Conservation (phyloP, 345 rosid species). For the Citrus trifoliata region DNA sequence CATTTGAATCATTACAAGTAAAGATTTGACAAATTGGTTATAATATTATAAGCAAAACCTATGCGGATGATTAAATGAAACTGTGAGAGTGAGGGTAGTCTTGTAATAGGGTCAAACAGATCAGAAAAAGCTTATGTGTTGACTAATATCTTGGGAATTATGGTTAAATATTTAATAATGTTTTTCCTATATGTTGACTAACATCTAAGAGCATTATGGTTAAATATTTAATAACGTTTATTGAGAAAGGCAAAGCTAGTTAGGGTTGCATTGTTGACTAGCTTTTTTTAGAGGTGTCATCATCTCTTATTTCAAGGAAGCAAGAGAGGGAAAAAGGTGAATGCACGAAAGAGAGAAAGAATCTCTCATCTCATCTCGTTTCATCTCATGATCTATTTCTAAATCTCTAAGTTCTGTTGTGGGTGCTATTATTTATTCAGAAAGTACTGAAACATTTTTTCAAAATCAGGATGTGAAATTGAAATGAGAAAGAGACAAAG, state of each 20-base stretch:
- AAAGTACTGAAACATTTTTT: not conserved
- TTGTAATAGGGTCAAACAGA: not conserved
- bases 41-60: not conserved
- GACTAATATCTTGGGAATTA: no score
- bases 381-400: not conserved
- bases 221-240: not conserved
- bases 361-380: constrained; percentile 6
- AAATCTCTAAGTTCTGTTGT: not conserved
- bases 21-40: no score
- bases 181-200: not conserved
- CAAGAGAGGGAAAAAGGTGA: not conserved
- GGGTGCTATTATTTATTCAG: not conserved
- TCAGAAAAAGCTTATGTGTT: not conserved
- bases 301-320: not conserved
- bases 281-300: not conserved
- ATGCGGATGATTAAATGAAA: not conserved
- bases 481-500: constrained; percentile 6
- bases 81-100: not conserved
- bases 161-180: not conserved
- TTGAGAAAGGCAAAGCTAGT: constrained; percentile 1
- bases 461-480: not conserved
- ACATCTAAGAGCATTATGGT: not conserved
- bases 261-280: not conserved
- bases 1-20: no score
- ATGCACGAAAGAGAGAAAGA: not conserved